These are phyloP conservation scores for Neodidymelliopsis sp. DNA, from an alignment of 2,329 filamentous ascomycete species.

Conservation along the genomic window DNA sequence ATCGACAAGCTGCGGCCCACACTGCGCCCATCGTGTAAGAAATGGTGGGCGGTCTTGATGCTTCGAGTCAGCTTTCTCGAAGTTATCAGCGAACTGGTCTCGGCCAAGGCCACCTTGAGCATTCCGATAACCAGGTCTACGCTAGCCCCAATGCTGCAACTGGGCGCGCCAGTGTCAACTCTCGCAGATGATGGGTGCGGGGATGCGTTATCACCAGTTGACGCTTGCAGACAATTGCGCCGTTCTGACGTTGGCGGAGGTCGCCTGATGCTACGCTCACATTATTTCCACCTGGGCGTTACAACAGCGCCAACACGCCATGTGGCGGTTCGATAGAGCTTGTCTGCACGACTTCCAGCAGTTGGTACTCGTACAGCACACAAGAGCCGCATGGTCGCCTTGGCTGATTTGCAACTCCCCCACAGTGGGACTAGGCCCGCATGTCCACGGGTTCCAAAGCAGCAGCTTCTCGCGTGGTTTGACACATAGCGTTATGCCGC, in stretches of 20 bases:
- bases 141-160: constrained; percentile 24
- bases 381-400: constrained; percentile 2
- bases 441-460: constrained; percentile 5
- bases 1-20: constrained; percentile 19
- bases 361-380: background rate
- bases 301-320: constrained; percentile 5
- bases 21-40: constrained; percentile 20
- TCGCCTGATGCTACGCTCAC: constrained; percentile 36
- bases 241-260: constrained; percentile 25
- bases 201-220: constrained; percentile 26
- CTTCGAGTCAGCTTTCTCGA: constrained; percentile 25
- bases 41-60: constrained; percentile 14
- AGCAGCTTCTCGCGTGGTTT: constrained; percentile 6
- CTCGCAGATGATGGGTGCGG: constrained; percentile 23
- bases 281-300: background rate
- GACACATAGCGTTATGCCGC: constrained; percentile 16
- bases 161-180: constrained; percentile 24
- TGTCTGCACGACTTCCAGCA: constrained; percentile 16
- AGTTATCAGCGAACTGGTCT: constrained; percentile 22
- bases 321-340: constrained; percentile 18
- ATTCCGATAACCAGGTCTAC: constrained; percentile 38
- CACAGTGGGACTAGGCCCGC: constrained; percentile 14
- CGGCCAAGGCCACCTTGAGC: constrained; percentile 14
- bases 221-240: constrained; percentile 27
- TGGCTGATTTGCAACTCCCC: constrained; percentile 18